phyloP scores from a whole-genome alignment of 345 rosid species.

The Eucalyptus grandis region DNA sequence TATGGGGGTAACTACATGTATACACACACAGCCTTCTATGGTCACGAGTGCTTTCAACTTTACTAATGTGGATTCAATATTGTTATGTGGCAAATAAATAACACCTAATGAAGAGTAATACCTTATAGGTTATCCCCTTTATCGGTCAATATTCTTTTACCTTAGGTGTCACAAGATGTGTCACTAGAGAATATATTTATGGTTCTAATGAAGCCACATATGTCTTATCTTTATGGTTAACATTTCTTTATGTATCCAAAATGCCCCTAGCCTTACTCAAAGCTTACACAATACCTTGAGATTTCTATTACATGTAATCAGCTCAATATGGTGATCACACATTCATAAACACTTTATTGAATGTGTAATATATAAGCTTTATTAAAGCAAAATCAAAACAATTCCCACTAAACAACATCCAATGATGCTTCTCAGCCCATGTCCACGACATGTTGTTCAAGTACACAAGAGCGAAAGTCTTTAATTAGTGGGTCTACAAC shows the following conservation, averaged over 20 bases:
- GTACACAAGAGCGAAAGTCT: no score
- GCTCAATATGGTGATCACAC: no score
- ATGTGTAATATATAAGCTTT: no score
- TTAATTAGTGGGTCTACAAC: fast-evolving
- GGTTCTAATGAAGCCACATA: no score
- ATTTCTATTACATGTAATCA: fast-evolving
- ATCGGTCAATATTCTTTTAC: fast-evolving
- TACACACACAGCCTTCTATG: fast-evolving
- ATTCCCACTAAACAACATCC: no score
- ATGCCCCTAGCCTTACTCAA: no score
- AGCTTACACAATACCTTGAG: fast-evolving
- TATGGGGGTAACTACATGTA: no score
- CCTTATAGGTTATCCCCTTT: fast-evolving
- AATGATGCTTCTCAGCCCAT: no score
- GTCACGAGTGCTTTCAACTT: fast-evolving
- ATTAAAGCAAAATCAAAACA: no score
- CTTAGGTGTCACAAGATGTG: fast-evolving
- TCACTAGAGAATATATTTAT: fast-evolving
- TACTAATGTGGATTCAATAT: fast-evolving
- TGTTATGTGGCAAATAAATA: fast-evolving
- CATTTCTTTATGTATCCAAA: fast-evolving
- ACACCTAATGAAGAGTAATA: fast-evolving
- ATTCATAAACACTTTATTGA: fast-evolving
- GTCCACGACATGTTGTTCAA: fast-evolving
- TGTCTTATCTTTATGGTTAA: no score